Percentiles rank a stretch among this genome's conserved stretches.
Conservation (phyloP, 1,139 yeast genomes). For the Diutina pseudorugosa region DNA sequence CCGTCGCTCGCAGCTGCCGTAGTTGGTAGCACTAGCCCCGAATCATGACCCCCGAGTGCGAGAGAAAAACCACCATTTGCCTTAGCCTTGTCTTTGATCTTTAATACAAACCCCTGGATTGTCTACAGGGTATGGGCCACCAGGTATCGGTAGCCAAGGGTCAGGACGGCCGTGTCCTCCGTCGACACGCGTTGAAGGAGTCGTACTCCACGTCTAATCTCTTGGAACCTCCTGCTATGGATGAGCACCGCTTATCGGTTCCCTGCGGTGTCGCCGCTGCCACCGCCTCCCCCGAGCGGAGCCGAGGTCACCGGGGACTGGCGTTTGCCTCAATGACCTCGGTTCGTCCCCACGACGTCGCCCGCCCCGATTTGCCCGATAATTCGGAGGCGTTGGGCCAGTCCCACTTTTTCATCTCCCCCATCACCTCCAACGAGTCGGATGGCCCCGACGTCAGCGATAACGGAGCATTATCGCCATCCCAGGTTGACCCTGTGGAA, state of each 20-base stretch:
- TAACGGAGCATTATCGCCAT: not conserved
- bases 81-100: not conserved
- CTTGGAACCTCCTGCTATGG: not conserved
- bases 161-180: not conserved
- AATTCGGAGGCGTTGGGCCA: not conserved
- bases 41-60: not conserved
- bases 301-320: not conserved
- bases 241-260: not conserved
- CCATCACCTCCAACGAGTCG: conserved; percentile 25
- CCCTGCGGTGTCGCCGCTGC: not conserved
- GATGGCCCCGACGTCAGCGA: conserved; percentile 4
- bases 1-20: too few relatives aligned
- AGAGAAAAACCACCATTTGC: not conserved
- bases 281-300: not conserved
- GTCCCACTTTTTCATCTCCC: conserved; percentile 16
- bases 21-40: not conserved
- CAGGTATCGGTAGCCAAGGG: not conserved
- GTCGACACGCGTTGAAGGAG: not conserved
- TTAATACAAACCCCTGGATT: not conserved
- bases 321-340: not conserved
- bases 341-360: not conserved
- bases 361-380: not conserved
- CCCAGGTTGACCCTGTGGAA: not conserved
- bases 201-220: not conserved
- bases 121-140: not conserved